Evolutionary conservation across 495 filamentous ascomycete genomes (phyloP).

Genomic region (Annulohypoxylon stygium): DNA sequence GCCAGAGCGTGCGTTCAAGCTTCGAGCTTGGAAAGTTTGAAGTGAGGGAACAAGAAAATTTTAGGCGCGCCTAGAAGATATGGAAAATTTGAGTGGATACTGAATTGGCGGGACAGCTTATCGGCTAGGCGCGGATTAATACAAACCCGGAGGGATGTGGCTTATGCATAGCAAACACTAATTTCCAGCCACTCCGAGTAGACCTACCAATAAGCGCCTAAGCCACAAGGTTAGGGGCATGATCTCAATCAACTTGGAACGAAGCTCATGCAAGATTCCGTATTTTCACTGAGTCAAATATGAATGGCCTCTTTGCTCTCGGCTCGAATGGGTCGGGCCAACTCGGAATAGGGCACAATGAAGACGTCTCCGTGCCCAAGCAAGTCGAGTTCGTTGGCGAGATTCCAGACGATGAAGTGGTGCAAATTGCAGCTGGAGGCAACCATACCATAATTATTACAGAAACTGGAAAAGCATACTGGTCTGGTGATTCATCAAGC

Average conservation of each 20-base stretch:
- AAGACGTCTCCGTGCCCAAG: slow-evolving; percentile 79
- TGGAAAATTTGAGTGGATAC: slow-evolving; percentile 41
- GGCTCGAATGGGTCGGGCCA: slow-evolving; percentile 94
- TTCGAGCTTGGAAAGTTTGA: slow-evolving; percentile 13
- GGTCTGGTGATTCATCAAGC: slow-evolving; percentile 70
- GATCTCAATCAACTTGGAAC: not conserved
- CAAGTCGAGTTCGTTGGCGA: slow-evolving; percentile 63
- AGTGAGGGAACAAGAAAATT: slow-evolving; percentile 30
- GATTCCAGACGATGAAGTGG: slow-evolving; percentile 37
- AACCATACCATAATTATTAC: slow-evolving; percentile 87
- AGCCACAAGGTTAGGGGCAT: not conserved
- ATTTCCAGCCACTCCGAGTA: not conserved
- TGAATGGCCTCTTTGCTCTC: slow-evolving; percentile 76
- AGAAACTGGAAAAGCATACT: slow-evolving; percentile 68
- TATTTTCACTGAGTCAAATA: slow-evolving; percentile 30
- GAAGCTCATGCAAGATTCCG: not conserved
- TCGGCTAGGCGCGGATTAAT: slow-evolving; percentile 23
- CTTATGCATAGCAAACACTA: slow-evolving; percentile 10
- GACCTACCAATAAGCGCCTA: not conserved
- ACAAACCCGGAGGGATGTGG: slow-evolving; percentile 29
- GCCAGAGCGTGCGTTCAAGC: slow-evolving; percentile 7
- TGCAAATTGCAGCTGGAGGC: slow-evolving; percentile 75
- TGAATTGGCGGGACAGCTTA: not conserved
- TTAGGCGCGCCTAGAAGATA: slow-evolving; percentile 22
- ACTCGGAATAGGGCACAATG: slow-evolving; percentile 79